phyloP scores from a whole-genome alignment of 75 land plant species.

The Sequoia sempervirens region DNA sequence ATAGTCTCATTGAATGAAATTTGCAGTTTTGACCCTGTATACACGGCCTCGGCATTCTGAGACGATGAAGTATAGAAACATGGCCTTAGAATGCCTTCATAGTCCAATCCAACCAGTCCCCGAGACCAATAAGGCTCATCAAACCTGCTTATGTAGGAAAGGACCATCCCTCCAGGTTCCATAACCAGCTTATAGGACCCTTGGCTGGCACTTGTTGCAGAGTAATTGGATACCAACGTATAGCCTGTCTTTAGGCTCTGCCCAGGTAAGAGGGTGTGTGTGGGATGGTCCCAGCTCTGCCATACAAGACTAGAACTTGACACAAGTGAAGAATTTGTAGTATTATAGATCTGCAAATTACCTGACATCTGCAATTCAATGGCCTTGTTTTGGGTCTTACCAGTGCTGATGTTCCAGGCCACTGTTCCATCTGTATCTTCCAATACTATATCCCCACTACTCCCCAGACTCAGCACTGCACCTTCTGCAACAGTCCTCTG shows the following conservation, averaged over 20 bases:
- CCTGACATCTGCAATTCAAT: constrained; percentile 6
- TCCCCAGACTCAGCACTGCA: constrained; percentile 11
- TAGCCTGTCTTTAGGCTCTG: background rate
- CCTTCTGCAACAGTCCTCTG: constrained; percentile 9
- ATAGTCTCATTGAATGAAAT: background rate
- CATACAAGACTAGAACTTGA: constrained; percentile 8
- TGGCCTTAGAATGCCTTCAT: constrained; percentile 7
- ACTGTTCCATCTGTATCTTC: constrained; percentile 11
- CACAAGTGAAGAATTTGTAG: background rate
- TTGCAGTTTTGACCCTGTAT: background rate
- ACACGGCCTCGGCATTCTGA: background rate
- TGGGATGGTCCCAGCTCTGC: constrained; percentile 22
- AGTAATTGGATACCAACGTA: background rate
- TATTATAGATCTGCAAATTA: constrained; percentile 15
- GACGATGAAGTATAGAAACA: constrained; percentile 6
- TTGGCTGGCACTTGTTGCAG: background rate
- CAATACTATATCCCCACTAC: constrained; percentile 14
- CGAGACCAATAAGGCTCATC: constrained; percentile 12
- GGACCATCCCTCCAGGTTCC: constrained; percentile 15
- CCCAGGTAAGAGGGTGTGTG: constrained; percentile 12
- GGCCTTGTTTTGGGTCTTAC: background rate
- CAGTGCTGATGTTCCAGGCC: constrained; percentile 18
- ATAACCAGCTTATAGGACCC: constrained; percentile 20
- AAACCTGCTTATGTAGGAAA: constrained; percentile 1
- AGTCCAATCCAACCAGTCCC: constrained; percentile 9